phyloP scores from a whole-genome alignment of 2,329 filamentous ascomycete genomes.

The Thielaviopsis punctulata region DNA sequence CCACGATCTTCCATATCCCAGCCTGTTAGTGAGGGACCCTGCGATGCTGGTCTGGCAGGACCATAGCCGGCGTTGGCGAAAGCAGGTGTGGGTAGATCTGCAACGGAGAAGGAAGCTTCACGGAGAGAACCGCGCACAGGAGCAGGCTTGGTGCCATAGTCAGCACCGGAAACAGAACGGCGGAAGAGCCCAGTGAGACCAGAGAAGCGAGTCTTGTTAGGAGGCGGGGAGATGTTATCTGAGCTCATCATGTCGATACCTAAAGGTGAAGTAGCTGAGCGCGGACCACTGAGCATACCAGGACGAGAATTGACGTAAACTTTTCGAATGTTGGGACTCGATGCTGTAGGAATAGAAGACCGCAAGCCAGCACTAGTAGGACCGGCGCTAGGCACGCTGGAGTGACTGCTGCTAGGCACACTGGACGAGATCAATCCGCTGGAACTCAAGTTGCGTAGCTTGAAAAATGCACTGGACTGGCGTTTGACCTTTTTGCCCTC shows the following conservation, averaged over 20 bases:
- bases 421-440: background rate
- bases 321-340: background rate
- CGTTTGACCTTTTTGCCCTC: background rate
- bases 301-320: background rate
- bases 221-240: background rate
- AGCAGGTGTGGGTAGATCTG: background rate
- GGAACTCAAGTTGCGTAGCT: background rate
- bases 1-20: slow-evolving; percentile 8
- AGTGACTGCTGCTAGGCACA: background rate
- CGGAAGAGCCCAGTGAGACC: slow-evolving; percentile 3
- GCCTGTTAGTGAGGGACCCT: background rate
- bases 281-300: background rate
- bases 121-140: slow-evolving; percentile 2
- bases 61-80: background rate
- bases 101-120: background rate
- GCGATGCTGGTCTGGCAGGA: background rate
- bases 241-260: slow-evolving; percentile 7
- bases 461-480: slow-evolving; percentile 4
- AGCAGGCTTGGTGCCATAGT: background rate
- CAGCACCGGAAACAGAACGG: background rate
- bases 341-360: background rate
- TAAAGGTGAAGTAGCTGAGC: slow-evolving; percentile 6
- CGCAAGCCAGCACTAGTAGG: background rate
- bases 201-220: slow-evolving; percentile 6
- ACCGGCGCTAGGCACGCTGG: background rate